These are phyloP conservation scores for Quillaja saponaria DNA, from an alignment of 306 rosid species.

Conservation along the genomic window DNA sequence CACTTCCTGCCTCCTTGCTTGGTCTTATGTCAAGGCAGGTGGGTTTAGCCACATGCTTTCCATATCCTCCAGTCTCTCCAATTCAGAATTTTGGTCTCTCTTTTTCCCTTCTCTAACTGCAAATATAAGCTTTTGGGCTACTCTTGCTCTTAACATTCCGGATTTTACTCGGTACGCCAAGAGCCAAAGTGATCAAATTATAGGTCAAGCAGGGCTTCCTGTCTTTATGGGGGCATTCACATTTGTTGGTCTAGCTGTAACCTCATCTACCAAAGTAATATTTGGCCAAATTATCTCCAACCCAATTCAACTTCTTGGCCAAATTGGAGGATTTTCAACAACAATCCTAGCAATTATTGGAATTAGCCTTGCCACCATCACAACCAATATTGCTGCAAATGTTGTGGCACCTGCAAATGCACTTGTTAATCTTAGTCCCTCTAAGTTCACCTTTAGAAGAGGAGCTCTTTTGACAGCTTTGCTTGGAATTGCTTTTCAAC, in stretches of 20 bases:
- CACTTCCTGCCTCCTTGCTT: constrained; percentile 53
- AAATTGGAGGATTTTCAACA: constrained; percentile 76
- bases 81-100: constrained; percentile 62
- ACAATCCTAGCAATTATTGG: constrained; percentile 65
- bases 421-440: constrained; percentile 74
- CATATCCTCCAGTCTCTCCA: constrained; percentile 61
- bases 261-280: constrained; percentile 75
- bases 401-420: constrained; percentile 95
- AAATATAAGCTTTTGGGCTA: constrained; percentile 86
- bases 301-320: constrained; percentile 73
- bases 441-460: constrained; percentile 63
- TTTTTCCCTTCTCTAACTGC: constrained; percentile 90
- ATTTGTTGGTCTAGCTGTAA: constrained; percentile 83
- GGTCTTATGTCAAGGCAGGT: constrained; percentile 74
- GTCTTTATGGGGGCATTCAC: constrained; percentile 87
- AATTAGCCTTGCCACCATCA: constrained; percentile 71
- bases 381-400: constrained; percentile 92
- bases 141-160: constrained; percentile 83
- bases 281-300: constrained; percentile 72
- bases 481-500: constrained; percentile 83
- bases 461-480: constrained; percentile 74
- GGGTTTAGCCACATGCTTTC: constrained; percentile 80
- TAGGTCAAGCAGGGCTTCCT: constrained; percentile 89
- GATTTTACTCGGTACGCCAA: constrained; percentile 83
- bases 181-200: constrained; percentile 64